These are phyloP conservation scores for Tuber melanosporum DNA, from an alignment of 495 filamentous ascomycete species.

Conservation along the genomic window DNA sequence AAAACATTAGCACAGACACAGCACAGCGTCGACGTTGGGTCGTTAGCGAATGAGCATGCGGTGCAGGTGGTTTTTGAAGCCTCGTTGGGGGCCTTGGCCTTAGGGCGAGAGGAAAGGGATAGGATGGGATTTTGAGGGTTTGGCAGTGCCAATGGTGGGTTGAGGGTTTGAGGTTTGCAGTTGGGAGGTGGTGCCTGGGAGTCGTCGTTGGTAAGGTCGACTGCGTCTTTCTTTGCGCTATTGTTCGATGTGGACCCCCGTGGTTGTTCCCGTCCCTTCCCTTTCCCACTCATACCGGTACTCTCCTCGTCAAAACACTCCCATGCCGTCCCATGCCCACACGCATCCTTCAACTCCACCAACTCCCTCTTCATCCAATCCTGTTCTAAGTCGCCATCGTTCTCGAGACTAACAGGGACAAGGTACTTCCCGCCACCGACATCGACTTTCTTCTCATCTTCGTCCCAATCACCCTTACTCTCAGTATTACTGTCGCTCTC, in stretches of 20 bases:
- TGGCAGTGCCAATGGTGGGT: neutral
- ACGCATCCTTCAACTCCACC: slow-evolving; percentile 49
- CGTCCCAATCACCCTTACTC: slow-evolving; percentile 25
- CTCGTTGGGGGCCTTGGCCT: neutral
- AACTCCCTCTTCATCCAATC: slow-evolving; percentile 57
- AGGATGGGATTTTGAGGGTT: neutral
- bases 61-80: slow-evolving; percentile 45
- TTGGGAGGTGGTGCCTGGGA: neutral
- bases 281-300: neutral
- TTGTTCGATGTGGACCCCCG: slow-evolving; percentile 6
- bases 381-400: slow-evolving; percentile 51
- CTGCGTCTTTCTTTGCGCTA: slow-evolving; percentile 28
- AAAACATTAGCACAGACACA: slow-evolving; percentile 61
- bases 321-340: slow-evolving; percentile 16
- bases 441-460: slow-evolving; percentile 49
- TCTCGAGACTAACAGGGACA: slow-evolving; percentile 66
- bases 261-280: slow-evolving; percentile 1
- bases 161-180: neutral
- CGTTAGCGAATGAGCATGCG: slow-evolving; percentile 60
- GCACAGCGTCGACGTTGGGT: slow-evolving; percentile 50
- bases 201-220: slow-evolving; percentile 22
- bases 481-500: slow-evolving; percentile 40
- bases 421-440: slow-evolving; percentile 55
- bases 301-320: slow-evolving; percentile 20
- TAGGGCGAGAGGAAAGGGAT: neutral